Conservation (phyloP, 768 basidiomycete genomes). For the Porphyrellus cyaneotinctus region DNA sequence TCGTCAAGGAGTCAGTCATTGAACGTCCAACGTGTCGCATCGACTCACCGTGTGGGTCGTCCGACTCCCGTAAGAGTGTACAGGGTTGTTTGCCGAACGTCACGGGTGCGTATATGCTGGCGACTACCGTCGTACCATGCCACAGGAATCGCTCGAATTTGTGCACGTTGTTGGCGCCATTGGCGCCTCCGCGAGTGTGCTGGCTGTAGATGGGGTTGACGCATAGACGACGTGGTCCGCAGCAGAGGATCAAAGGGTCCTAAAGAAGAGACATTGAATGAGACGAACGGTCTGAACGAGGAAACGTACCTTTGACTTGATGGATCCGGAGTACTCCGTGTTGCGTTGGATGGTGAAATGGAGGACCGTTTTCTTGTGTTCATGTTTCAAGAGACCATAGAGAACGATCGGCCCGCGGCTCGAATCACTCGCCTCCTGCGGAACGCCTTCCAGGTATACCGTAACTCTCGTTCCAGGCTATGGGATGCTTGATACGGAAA, state of each 20-base stretch:
- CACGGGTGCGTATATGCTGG: conserved; percentile 86
- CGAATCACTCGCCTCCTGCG: conserved; percentile 48
- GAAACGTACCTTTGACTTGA: conserved; percentile 77
- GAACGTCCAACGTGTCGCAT: not conserved
- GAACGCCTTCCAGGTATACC: conserved; percentile 71
- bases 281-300: not conserved
- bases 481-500: not conserved
- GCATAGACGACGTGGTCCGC: conserved; percentile 80
- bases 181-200: conserved; percentile 84
- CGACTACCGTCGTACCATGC: conserved; percentile 76
- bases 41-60: conserved; percentile 50
- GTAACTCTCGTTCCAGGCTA: conserved; percentile 84
- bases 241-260: conserved; percentile 86
- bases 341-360: conserved; percentile 94
- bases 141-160: conserved; percentile 91
- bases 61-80: conserved; percentile 67
- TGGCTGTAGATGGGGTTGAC: conserved; percentile 92
- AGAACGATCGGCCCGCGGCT: conserved; percentile 51
- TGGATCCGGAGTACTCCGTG: conserved; percentile 86
- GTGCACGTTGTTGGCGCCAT: conserved; percentile 94
- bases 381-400: conserved; percentile 87
- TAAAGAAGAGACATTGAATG: conserved; percentile 24
- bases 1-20: not conserved
- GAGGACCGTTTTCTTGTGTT: conserved; percentile 90
- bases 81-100: conserved; percentile 79